Base-by-base conservation (phyloP, 2,329 filamentous ascomycete species). In the Endoconidiophora polonica region DNA sequence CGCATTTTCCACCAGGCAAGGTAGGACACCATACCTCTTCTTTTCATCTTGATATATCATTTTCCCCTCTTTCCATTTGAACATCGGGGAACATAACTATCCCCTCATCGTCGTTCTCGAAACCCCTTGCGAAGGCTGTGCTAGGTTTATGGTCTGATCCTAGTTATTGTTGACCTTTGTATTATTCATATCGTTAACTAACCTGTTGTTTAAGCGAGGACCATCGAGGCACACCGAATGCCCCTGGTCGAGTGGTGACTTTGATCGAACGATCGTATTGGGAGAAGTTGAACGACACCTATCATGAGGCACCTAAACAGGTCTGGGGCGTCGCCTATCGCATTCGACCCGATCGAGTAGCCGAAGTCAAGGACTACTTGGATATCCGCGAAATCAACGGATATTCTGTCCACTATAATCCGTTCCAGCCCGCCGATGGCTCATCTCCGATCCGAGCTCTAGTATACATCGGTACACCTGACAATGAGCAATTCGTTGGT, bases 371-470 rank as follows among this genome's bases (percentile, higher is more conserved):
- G 57, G 74, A 80, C 52, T 95, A 95, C 63, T 83, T 98, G 44
- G 88, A 96, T 64, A 90, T 95, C 56, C 81, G 91, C 43, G 91
- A 98, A 66, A 94, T 96, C 61, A 94, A 96, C 66, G 91, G 91
- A 23, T 98, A 98, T 66, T 85, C 81, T 49, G 93, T 94, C 57
- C 88, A 95, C 65, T 86, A 87, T 64, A 86, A 87, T 24, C 78
- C 83, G 0, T 95, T 96, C 63, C 71, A 88, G 58, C 79, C 81
- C 5, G 61, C 64, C 40, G 63, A 68, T 55, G 60, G 60, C 23
- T 59, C 61, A 12, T 50, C 60, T 3, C 57, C 65, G 18, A 72
- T 77, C 58, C 64, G 61, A 49, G 71, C 74, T 53, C 75, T 95
- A 55, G 86, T 94, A 1, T 98, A 98, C 64, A 96, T 98, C 60